These are phyloP conservation scores for Ramichloridium luteum DNA, from an alignment of 2,329 filamentous ascomycete genomes.

Conservation along the genomic window DNA sequence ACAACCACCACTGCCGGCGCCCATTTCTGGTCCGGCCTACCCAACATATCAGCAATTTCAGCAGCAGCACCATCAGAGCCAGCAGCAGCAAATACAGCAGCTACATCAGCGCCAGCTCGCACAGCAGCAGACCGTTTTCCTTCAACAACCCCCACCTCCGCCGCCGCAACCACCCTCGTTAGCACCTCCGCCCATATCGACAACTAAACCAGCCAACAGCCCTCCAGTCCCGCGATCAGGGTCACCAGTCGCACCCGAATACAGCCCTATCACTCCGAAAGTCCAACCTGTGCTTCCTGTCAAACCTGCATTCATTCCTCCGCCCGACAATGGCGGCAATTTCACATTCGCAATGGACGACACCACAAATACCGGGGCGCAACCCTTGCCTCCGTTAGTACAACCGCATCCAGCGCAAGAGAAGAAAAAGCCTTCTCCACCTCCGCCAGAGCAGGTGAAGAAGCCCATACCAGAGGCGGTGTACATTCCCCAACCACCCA, in stretches of 20 bases:
- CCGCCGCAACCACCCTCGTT: neutral
- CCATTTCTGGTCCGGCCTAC: neutral
- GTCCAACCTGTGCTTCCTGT: slow-evolving; percentile 20
- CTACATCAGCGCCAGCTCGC: neutral
- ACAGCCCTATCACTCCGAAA: slow-evolving; percentile 25
- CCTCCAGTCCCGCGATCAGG: neutral
- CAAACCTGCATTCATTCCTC: slow-evolving; percentile 6
- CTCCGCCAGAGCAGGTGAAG: slow-evolving; percentile 3
- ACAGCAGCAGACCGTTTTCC: neutral
- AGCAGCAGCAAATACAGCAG: neutral
- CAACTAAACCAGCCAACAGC: slow-evolving; percentile 1
- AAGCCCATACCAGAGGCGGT: slow-evolving; percentile 15
- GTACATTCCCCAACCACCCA: slow-evolving; percentile 32
- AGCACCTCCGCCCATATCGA: neutral
- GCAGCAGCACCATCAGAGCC: no score
- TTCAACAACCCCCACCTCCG: slow-evolving; percentile 1
- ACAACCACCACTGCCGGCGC: neutral
- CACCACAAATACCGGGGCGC: slow-evolving; percentile 3
- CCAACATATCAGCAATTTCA: no score
- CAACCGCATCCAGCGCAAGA: slow-evolving; percentile 4
- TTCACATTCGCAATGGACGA: slow-evolving; percentile 10
- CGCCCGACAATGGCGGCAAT: slow-evolving; percentile 11
- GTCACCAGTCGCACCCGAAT: slow-evolving; percentile 18
- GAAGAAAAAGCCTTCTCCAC: slow-evolving; percentile 2
- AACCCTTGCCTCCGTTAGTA: slow-evolving; percentile 2